These are phyloP conservation scores for Diaporthe capsici DNA, from an alignment of 2,329 filamentous ascomycete species.

Conservation along the genomic window DNA sequence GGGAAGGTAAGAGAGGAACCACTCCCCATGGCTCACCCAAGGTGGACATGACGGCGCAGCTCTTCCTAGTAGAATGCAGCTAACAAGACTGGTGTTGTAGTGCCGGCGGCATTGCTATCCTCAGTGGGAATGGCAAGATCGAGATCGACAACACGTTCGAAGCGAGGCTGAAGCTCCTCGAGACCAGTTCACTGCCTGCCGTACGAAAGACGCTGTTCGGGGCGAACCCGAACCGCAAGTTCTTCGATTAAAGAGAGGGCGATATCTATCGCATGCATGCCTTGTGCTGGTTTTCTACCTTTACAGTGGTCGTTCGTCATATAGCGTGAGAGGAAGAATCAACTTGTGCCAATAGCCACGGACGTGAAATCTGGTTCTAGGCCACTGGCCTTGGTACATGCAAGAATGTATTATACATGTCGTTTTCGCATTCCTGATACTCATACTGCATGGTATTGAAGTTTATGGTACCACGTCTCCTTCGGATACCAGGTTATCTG, in stretches of 20 bases:
- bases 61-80: neutral
- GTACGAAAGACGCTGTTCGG: constrained; percentile 92
- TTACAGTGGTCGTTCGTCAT: constrained; percentile 35
- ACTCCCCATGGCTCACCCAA: constrained; percentile 45
- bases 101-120: constrained; percentile 84
- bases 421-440: neutral
- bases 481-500: neutral
- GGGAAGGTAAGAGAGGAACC: constrained; percentile 75
- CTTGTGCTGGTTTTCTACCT: constrained; percentile 30
- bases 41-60: neutral
- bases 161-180: constrained; percentile 86
- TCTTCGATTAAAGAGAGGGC: constrained; percentile 81
- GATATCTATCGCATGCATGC: constrained; percentile 15
- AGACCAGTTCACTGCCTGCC: constrained; percentile 86
- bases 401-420: constrained; percentile 29
- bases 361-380: constrained; percentile 10
- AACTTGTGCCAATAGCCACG: constrained; percentile 3
- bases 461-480: neutral
- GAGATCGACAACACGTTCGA: constrained; percentile 99
- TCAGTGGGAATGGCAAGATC: constrained; percentile 91
- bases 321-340: constrained; percentile 32
- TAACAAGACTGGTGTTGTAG: constrained; percentile 61
- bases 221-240: constrained; percentile 94
- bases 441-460: neutral
- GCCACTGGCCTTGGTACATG: constrained; percentile 10